Evolutionary conservation across 805 yeast species (phyloP).

Genomic region (Candida multigemmis): DNA sequence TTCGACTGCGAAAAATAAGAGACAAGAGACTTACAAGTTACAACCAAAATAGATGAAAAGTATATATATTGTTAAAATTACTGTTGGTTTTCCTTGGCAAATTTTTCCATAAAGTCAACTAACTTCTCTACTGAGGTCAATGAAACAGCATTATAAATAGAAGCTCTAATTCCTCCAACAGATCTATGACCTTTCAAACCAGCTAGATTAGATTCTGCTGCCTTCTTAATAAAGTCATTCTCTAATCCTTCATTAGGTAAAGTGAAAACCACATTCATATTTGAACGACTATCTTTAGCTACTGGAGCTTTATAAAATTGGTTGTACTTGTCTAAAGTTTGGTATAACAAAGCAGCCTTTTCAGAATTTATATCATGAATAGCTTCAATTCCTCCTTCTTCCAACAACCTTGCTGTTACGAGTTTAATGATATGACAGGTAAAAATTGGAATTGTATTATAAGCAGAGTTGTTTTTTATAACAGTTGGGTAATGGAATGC

Average conservation of each 20-base stretch:
- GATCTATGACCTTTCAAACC: conserved; percentile 95
- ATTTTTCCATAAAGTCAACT: conserved; percentile 48
- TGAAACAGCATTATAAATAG: conserved; percentile 82
- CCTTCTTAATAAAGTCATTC: conserved; percentile 58
- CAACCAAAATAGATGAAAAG: too few species aligned
- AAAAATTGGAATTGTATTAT: conserved; percentile 93
- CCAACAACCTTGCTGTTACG: conserved; percentile 56
- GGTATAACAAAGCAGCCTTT: conserved; percentile 61
- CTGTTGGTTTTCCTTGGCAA: too few species aligned
- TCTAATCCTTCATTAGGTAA: conserved; percentile 57
- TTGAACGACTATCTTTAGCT: conserved; percentile 50
- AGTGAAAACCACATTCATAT: conserved; percentile 92
- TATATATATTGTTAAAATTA: too few species aligned
- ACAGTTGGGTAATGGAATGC: conserved; percentile 83
- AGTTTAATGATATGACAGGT: conserved; percentile 79
- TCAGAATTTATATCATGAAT: conserved; percentile 49
- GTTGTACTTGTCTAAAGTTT: conserved; percentile 58
- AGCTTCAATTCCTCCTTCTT: conserved; percentile 60
- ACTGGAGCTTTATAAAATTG: conserved; percentile 61
- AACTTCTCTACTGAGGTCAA: conserved; percentile 49
- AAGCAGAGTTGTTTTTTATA: conserved; percentile 83
- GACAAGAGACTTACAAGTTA: too few species aligned
- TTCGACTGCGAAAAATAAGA: too few species aligned
- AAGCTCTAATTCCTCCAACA: conserved; percentile 94
- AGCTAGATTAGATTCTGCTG: conserved; percentile 47